Base-by-base conservation (phyloP, 352 stramenopile species). In the Globisporangium carolinianum region DNA sequence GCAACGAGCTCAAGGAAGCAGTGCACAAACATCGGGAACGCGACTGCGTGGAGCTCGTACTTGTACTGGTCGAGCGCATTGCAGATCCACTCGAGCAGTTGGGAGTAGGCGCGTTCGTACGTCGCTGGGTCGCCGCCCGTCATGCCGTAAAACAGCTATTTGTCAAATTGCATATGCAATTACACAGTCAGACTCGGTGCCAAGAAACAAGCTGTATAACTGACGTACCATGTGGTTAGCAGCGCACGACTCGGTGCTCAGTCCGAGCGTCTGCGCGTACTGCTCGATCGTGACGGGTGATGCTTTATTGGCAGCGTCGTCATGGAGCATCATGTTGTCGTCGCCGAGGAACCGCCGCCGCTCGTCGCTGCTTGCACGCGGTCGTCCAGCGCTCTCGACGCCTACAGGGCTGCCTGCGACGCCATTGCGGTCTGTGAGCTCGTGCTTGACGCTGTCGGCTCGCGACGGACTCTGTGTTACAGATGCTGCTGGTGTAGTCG, bases 61-160 rank as follows among this genome's bases (percentile, higher is more conserved):
- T 88, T 88, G 66, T 91, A 91, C 80, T 91, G 88, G 54, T 94
- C 84, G 11, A 94, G 65, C 61, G 84, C 87, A 62, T 91, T 91
- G 66, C 76, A 85, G 51, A 94, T 86, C 84, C 84, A 94, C 46
- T 88, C 76, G 45, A 89, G 50, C n/a, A 94, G 67, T 60, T 78
- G 73, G 15, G 57, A 56, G 62, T 92, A 94, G 56, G 79, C 77
- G 6, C 87, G 75, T n/a, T 79, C 69, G 59, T 89, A 94, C 24
- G 69, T 66, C 24, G 59, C 58, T 5, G 81, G 76, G 49, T 91
- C 70, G 17, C 79, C 81, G 9, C 66, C 63, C 1, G 76, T 80
- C 39, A 94, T 68, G 32, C 79, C 82, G 59, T 89, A 83, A 56
- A 91, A 94, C 38, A 94, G 62, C 78, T 91, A 57, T 39, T 4